Evolutionary conservation across 2,329 filamentous ascomycete species (phyloP).

Genomic region (Fusarium verticillioides): DNA sequence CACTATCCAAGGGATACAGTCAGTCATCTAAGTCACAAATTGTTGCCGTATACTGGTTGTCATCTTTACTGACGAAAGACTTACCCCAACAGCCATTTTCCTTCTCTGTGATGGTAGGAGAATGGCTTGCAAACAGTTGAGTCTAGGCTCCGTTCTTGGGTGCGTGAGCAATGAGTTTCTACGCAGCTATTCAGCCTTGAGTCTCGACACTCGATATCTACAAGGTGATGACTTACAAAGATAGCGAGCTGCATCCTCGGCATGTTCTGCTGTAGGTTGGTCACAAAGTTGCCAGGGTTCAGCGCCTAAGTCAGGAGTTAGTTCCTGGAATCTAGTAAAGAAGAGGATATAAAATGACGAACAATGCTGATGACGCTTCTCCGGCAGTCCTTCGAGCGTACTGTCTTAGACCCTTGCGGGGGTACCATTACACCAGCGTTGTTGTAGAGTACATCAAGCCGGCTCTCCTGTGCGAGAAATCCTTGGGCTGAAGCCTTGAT

Average conservation of each 20-base stretch:
- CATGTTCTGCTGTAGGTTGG: background rate
- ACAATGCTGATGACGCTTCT: background rate
- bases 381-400: constrained; percentile 15
- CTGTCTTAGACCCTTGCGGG: constrained; percentile 50
- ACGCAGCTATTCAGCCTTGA: rapidly evolving
- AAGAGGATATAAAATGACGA: background rate
- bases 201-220: rapidly evolving
- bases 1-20: background rate
- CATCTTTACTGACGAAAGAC: background rate
- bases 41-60: too few species aligned
- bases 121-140: background rate
- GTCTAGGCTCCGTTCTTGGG: background rate
- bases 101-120: background rate
- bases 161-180: background rate
- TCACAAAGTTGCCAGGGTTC: background rate
- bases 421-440: constrained; percentile 56
- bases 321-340: rapidly evolving
- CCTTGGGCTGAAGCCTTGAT: constrained; percentile 52
- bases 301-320: background rate
- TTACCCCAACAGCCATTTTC: background rate
- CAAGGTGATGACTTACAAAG: rapidly evolving
- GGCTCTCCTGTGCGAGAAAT: constrained; percentile 51
- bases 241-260: background rate
- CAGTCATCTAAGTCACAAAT: background rate
- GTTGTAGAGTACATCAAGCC: constrained; percentile 57